Conservation (phyloP, 495 filamentous ascomycete species). For the Neurospora cerealis region DNA sequence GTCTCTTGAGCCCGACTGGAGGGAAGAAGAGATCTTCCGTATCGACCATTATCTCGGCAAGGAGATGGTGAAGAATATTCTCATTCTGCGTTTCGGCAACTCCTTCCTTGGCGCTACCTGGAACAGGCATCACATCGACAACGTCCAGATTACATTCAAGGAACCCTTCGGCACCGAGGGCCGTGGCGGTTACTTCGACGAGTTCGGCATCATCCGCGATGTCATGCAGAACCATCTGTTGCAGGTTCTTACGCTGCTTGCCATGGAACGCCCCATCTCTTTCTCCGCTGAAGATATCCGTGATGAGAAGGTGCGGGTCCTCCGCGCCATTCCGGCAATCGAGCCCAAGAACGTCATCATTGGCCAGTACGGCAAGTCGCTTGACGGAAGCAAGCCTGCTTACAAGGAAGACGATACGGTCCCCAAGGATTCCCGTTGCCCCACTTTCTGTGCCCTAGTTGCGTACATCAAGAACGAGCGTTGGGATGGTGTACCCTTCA, state of each 20-base stretch:
- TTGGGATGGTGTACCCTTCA: slow-evolving; percentile 99
- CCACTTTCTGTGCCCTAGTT: slow-evolving; percentile 95
- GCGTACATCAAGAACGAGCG: slow-evolving; percentile 99
- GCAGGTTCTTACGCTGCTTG: slow-evolving; percentile 89
- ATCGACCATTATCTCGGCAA: slow-evolving; percentile 99
- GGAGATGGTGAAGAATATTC: slow-evolving; percentile 99
- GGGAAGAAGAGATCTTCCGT: slow-evolving; percentile 97
- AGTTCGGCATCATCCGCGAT: slow-evolving; percentile 99
- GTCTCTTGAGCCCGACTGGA: slow-evolving; percentile 95
- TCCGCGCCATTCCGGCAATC: slow-evolving; percentile 87
- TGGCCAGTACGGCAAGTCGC: slow-evolving; percentile 92
- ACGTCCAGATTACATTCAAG: slow-evolving; percentile 98
- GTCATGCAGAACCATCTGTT: slow-evolving; percentile 97
- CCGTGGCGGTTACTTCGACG: slow-evolving; percentile 97
- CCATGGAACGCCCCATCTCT: slow-evolving; percentile 97
- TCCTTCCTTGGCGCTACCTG: slow-evolving; percentile 98
- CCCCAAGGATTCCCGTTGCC: slow-evolving; percentile 92
- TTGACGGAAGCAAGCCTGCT: slow-evolving; percentile 92
- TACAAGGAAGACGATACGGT: slow-evolving; percentile 99
- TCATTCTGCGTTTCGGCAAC: slow-evolving; percentile 97
- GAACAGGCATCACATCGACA: slow-evolving; percentile 99
- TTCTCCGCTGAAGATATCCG: slow-evolving; percentile 98
- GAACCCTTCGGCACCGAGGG: slow-evolving; percentile 99
- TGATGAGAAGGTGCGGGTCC: slow-evolving; percentile 96
- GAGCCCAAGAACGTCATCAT: slow-evolving; percentile 99